A percentile compares a stretch with the other conserved stretches of the same genome.
Conservation (phyloP, 192 early-diverging fungal genomes). For the Coemansia sp. region DNA sequence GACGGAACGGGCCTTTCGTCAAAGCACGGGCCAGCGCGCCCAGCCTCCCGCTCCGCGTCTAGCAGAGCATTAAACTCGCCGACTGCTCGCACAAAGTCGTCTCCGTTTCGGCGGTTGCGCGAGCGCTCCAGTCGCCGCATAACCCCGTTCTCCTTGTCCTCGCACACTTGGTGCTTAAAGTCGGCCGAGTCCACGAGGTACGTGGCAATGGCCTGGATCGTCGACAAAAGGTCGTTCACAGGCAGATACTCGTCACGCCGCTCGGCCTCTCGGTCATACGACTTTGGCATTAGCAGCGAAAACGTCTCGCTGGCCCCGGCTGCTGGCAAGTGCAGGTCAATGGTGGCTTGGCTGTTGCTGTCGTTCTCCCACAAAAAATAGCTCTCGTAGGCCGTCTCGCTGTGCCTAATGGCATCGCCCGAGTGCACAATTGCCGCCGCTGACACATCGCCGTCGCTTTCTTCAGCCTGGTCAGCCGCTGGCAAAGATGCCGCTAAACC, state of each 20-base stretch:
- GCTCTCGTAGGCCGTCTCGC: slow-evolving; percentile 39
- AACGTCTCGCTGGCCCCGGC: slow-evolving; percentile 26
- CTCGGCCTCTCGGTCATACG: slow-evolving; percentile 40
- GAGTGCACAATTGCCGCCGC: slow-evolving; percentile 25
- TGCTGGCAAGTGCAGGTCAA: slow-evolving; percentile 35
- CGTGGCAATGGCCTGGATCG: slow-evolving; percentile 64
- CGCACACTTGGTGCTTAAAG: slow-evolving; percentile 59
- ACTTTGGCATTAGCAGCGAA: slow-evolving; percentile 43
- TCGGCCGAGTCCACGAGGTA: slow-evolving; percentile 55
- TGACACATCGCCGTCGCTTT: neutral
- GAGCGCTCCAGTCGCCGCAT: slow-evolving; percentile 76
- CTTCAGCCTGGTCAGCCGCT: neutral
- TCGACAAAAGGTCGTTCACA: slow-evolving; percentile 72
- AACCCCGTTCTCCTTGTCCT: slow-evolving; percentile 60
- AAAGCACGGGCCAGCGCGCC: slow-evolving; percentile 19
- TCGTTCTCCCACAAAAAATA: slow-evolving; percentile 32
- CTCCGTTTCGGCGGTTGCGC: slow-evolving; percentile 64
- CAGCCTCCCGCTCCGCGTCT: slow-evolving; percentile 34
- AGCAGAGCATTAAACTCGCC: slow-evolving; percentile 70
- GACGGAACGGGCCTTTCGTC: slow-evolving; percentile 48
- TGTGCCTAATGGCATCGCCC: slow-evolving; percentile 40
- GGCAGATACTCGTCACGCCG: slow-evolving; percentile 76
- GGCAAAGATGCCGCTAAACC: neutral
- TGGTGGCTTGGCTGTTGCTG: neutral
- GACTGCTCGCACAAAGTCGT: slow-evolving; percentile 68